Evolutionary conservation across 768 basidiomycete genomes (phyloP).

Genomic region (Pulveroboletus sp.): DNA sequence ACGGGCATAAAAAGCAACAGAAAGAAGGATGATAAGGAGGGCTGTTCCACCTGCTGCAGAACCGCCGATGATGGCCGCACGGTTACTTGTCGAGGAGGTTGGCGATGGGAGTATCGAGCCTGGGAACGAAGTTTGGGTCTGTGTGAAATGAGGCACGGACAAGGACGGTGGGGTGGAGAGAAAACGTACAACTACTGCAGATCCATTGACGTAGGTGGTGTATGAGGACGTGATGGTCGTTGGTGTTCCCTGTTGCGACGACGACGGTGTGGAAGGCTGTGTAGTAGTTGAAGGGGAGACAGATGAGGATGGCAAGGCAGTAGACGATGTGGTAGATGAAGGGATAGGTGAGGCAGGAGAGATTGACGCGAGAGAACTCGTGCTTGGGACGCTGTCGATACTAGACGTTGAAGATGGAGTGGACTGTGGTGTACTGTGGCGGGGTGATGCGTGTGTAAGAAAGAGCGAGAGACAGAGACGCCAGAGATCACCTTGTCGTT

Average conservation of each 20-base stretch:
- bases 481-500: constrained; percentile 13
- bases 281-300: constrained; percentile 1
- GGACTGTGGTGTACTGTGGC: constrained; percentile 3
- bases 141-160: neutral
- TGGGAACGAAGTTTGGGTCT: constrained; percentile 16
- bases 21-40: constrained; percentile 34
- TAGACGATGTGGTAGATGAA: neutral
- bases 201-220: constrained; percentile 15
- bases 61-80: constrained; percentile 41
- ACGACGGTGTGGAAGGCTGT: neutral
- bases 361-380: constrained; percentile 1
- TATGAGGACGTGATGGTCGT: constrained; percentile 21
- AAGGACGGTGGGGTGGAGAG: neutral
- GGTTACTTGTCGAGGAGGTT: constrained; percentile 8
- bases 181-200: constrained; percentile 16
- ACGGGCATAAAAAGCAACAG: constrained; percentile 34
- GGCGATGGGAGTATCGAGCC: constrained; percentile 14
- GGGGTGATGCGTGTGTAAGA: neutral
- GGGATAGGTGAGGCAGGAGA: constrained; percentile 3
- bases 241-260: constrained; percentile 3
- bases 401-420: neutral
- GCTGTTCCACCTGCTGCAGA: constrained; percentile 36
- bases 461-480: neutral
- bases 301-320: constrained; percentile 1
- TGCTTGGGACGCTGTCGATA: neutral